phyloP scores from a whole-genome alignment of 768 basidiomycete species.

The Russula vinacea region DNA sequence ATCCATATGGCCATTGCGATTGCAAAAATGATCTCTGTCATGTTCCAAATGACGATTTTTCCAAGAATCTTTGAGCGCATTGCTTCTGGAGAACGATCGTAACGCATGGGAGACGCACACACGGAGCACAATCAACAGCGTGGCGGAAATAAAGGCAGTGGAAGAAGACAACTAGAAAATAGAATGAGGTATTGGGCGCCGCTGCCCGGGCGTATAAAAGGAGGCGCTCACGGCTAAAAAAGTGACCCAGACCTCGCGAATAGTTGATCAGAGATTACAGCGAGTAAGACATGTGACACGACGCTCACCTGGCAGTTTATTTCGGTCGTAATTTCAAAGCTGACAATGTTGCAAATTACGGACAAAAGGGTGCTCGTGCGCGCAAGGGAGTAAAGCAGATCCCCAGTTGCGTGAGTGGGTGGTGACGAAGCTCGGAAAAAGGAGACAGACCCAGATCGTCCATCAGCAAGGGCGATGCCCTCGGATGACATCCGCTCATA shows the following conservation, averaged over 20 bases:
- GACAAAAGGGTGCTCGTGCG: constrained; percentile 5
- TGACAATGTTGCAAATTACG: constrained; percentile 1
- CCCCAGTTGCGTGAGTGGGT: background rate
- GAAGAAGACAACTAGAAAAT: background rate
- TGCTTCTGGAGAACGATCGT: background rate
- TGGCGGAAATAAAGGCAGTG: background rate
- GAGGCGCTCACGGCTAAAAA: background rate
- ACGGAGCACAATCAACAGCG: constrained; percentile 11
- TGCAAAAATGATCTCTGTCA: background rate
- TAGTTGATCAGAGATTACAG: background rate
- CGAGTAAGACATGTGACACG: background rate
- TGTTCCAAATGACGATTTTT: constrained; percentile 12
- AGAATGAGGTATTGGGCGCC: no score
- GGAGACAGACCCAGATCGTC: constrained; percentile 10
- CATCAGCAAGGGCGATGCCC: background rate
- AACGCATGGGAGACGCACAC: constrained; percentile 1
- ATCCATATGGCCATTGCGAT: background rate
- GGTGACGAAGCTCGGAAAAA: background rate
- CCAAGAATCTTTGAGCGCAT: background rate
- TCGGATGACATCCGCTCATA: background rate
- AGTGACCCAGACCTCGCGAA: background rate
- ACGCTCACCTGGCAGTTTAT: constrained; percentile 21
- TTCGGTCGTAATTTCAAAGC: background rate
- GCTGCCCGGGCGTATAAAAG: background rate
- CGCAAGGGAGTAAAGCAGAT: constrained; percentile 7